Evolutionary conservation across 495 filamentous ascomycete species (phyloP), one percentile per base, ranked within the genome.

Genomic region (Tricharina praecox): DNA sequence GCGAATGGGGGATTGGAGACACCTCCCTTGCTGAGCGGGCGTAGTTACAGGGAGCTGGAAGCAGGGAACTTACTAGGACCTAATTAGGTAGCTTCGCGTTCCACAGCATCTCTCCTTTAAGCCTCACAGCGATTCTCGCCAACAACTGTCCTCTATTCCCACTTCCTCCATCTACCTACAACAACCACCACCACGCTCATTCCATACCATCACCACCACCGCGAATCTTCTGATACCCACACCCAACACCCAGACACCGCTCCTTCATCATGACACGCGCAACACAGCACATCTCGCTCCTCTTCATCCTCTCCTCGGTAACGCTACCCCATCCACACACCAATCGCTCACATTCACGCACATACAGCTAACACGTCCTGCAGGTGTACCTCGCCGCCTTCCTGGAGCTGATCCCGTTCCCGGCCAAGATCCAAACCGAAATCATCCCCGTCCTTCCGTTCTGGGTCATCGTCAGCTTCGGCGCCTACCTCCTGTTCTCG

Each of bases 381-480:
- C 45, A 94, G 87, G 68, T 94, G 51, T 97, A 97, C 69, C 76
- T 95, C 37, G 75, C 78, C 38, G 75, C 85, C 47, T 92, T 81
- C 67, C 71, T 93, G 40, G 78, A 83, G 48, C 72, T 96, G 25
- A 71, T 94, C 45, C 88, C 92, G 21, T 70, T 96, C 15, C 85
- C 85, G 37, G 65, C 71, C 48, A 75, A 79, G 30, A 66, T 85
- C 28, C 79, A 82, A 53, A 64, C 74, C 25, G 76, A 83, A 35
- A 75, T 85, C 41, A 70, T 85, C 47, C 81, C 81, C 3, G 68
- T 82, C 86, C 70, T 96, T 23, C 90, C 90, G 21, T 83, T 95
- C 69, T 96, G 86, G 79, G 76, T 73, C 23, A 68, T 96, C 52
- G 85, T 97, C 52, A 78, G 79, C 41, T 90, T 96, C 64, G 90